Base-by-base conservation (phyloP, 192 early-diverging fungal species). In the Allomyces javanicus region DNA sequence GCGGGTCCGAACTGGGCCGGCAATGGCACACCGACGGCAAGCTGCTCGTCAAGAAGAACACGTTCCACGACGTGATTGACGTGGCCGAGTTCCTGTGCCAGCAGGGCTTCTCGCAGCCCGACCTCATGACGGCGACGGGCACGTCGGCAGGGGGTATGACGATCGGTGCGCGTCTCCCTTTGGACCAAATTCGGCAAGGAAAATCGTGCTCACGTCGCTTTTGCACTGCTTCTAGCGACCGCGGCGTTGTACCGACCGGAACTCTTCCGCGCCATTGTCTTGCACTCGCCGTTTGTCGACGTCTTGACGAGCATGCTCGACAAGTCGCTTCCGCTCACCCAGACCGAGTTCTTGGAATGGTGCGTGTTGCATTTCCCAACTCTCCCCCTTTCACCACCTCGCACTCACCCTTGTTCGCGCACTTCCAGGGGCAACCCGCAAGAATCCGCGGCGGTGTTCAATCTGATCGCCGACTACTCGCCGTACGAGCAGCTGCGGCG, bases 281-380 rank as follows among this genome's bases (percentile, higher is more conserved):
- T 89, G 24, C 78, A 83, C 55, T 90, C 91, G 0, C 91, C 91
- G 0, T 93, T 93, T 80, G 76, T 92, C 9, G 91, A 93, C 65
- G 88, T 89, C 24, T 76, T 93, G 50, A 86, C 87, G 17, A 79
- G 89, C 19, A 93, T 93, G 91, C 72, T 91, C 27, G 77, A 82
- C 61, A 82, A 87, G 9, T 68, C 82, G 62, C 76, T 89, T n/a
- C 88, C 88, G 10, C 65, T 88, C 11, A 89, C 88, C 14, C 71
- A 76, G 66, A 80, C 87, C 25, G 88, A 90, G 63, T 83, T 80
- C 40, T 72, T 81, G 10, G 88, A 90, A 66, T 90, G 88, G 50
- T 58, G 14, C 0, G 50, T 12, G 21, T 1, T 21, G 17, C 17
- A 21, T 0, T 58, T 58, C 9, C 33, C 9, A 7, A 40, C 7